Conservation (phyloP, 2,329 filamentous ascomycete genomes). For the Trichoderma hamatum region DNA sequence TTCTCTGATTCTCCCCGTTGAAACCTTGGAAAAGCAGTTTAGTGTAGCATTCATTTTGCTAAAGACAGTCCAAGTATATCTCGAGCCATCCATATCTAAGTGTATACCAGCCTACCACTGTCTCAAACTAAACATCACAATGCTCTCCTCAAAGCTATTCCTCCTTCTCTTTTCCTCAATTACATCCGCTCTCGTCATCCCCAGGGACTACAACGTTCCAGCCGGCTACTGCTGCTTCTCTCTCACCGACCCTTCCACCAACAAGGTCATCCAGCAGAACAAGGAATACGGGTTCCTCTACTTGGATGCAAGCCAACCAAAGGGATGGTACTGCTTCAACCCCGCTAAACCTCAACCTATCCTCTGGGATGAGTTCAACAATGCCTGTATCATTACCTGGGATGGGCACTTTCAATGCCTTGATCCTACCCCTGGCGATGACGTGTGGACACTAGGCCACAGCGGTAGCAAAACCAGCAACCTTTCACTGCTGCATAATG, state of each 20-base stretch:
- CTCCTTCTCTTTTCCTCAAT: conserved; percentile 31
- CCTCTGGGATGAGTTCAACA: conserved; percentile 36
- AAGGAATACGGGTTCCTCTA: conserved; percentile 35
- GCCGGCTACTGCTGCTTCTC: conserved; percentile 39
- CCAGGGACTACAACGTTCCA: conserved; percentile 29
- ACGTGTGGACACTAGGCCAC: conserved; percentile 36
- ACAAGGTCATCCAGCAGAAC: conserved; percentile 36
- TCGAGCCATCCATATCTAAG: background rate
- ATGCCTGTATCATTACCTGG: conserved; percentile 40
- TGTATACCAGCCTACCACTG: background rate
- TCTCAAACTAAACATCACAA: conserved; percentile 18
- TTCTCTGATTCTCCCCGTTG: background rate
- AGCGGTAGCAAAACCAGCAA: conserved; percentile 30
- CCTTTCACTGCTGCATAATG: conserved; percentile 35
- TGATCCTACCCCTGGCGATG: conserved; percentile 38
- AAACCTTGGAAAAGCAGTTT: background rate
- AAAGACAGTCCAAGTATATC: background rate
- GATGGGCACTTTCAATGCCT: conserved; percentile 38
- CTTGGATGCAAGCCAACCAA: conserved; percentile 32
- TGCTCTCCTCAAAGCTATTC: conserved; percentile 28
- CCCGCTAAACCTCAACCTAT: conserved; percentile 33
- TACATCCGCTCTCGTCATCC: conserved; percentile 32
- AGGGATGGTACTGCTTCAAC: conserved; percentile 41
- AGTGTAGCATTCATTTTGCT: no score
- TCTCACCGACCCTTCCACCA: conserved; percentile 34